Evolutionary conservation across 1,139 yeast genomes (phyloP), one percentile per base, ranked within the genome.

Genomic region (Candida glucosophila): DNA sequence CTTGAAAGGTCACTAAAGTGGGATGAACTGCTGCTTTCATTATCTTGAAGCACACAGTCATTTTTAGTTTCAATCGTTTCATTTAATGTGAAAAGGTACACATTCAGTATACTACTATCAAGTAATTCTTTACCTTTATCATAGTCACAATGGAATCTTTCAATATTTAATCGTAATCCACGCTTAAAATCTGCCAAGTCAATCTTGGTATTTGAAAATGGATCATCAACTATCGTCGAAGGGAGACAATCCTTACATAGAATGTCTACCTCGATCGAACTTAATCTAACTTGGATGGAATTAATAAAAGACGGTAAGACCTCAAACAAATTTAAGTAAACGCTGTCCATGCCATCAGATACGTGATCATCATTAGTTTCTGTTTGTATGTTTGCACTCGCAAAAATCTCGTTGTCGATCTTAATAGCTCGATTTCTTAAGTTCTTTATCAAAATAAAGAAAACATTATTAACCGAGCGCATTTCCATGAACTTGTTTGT

Each of bases 341-440:
- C 22, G 1, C 18, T 16, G 11, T 19, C 22, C 10, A 17, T 19
- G 2, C 20, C 24, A 5, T 25, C 25, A 5, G 15, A 9, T 67
- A 67, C 19, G 67, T 64, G 30, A 81, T 69, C 39, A 79, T 82
- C 19, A 1, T 22, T 22, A 19, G n/a, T 24, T 14, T 15, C 24
- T 16, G 14, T 5, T 6, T 8, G 23, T 8, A 6, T 16, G 23
- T 5, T 22, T 5, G 17, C 15, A 85, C 64, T 41, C 83, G 90
- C 4, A 90, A 95, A 30, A 72, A 64, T 37, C 77, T 73, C 68
- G 31, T 61, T 63, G 14, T 43, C 47, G 14, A 48, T 40, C 3
- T 34, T 26, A 14, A 49, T 48, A 16, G 36, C 39, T 26, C 57
- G 47, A 26, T 59, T 59, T 22, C 60, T 38, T 7, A 60, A 33